Base-by-base conservation (phyloP, 805 yeast species). In the Monosporozyma servazzii region DNA sequence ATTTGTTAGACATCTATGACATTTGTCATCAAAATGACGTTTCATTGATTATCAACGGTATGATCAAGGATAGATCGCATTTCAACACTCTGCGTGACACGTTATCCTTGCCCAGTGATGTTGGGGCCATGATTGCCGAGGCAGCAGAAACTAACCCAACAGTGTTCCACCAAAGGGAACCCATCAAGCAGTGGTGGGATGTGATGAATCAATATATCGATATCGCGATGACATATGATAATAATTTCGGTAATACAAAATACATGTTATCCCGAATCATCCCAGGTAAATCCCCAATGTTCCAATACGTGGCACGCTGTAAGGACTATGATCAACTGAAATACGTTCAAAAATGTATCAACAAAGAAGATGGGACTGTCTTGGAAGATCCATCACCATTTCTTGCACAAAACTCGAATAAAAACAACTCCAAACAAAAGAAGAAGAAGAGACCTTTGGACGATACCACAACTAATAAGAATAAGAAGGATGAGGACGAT, bases 121-220 rank as follows among this genome's bases (percentile, higher is more conserved):
- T 84, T n/a, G 96, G 98, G 3, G 90, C 88, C 6, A 91, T 93
- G 99, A 81, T 90, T 60, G 99, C 97, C 1, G 84, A 88, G 31
- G 80, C 81, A 30, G 98, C 97, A 0, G 98, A 93, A 68, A 63
- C 76, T 6, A 90, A 93, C 63, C 93, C 96, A 7, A 75, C 95
- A 0, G 82, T 87, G 39, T 93, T 93, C 65, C 65, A 66, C 30
- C 5, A 5, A 2, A 42, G 40, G 8, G 61, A 64, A 7, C 56
- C 60, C 0, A 73, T 74, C 3, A 63, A 75, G 46, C 71, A 77
- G 0, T 86, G 91, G 86, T 72, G 68, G 25, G 63, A 71, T 25
- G 69, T 78, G 10, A 74, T 80, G 10, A 73, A 71, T 45, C 84
- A 87, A 54, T 87, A 79, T 55, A 60, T 81, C 30, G 63, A 70